Evolutionary conservation across 1,284 basidiomycete genomes (phyloP), one percentile per base, ranked within the genome.

Genomic region (Ustilago esculenta): DNA sequence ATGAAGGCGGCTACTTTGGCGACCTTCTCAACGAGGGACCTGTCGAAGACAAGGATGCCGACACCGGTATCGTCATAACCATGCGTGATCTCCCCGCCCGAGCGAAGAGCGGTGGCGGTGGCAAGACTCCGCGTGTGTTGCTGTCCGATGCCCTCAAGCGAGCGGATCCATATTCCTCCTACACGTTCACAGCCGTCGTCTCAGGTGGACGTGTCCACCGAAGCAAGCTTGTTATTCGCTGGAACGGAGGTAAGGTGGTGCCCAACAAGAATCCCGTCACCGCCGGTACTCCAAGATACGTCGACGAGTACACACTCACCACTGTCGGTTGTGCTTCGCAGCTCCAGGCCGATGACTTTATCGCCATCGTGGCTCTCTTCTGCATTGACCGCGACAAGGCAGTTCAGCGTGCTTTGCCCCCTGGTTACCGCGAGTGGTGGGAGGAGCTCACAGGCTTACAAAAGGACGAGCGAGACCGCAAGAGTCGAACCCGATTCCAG

Each of bases 381-480:
- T 96, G 46, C 48, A 67, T 79, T 34, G 76, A 78, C 21, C 74
- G 77, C 17, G 79, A 79, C 47, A 74, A 79, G 27, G 75, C 80
- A 7, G 67, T 75, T 1, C 76, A 83, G 58, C 77, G 82, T 17
- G 72, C 76, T 24, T 85, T 98, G 20, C 92, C 94, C n/a, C 85
- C 89, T 0, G 86, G 87, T 10, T 96, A 90, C 81, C 87, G 93
- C 55, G 91, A 94, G 76, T 84, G 98, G 33, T 99, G 96, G 96
- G 90, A 93, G 57, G 92, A 97, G 82, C 84, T 98, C 20, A 92
- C 94, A 75, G 81, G 79, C 5, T 83, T 84, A 25, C 85, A 91
- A 59, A 90, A 89, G 73, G 74, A 81, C 9, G 84, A 85, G 37
- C 88, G 90, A 46, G 88, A 93, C 60, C 82, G 80, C 17, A 85